Evolutionary conservation across 139 green algal species (phyloP).

Genomic region (Chara braunii): DNA sequence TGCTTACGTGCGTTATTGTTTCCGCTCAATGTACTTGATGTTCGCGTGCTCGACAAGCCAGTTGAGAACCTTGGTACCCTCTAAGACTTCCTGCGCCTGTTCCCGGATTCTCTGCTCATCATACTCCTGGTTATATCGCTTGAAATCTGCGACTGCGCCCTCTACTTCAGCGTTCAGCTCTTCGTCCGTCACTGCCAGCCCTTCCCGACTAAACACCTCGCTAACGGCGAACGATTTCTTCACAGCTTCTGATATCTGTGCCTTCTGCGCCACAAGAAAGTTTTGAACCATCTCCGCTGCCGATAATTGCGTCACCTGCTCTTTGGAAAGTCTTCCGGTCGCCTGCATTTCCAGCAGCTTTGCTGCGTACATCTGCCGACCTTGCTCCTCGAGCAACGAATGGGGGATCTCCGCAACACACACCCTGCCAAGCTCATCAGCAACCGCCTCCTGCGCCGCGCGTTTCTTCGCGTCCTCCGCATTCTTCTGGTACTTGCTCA

Average conservation of each 20-base stretch:
- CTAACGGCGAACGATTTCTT: constrained; percentile 16
- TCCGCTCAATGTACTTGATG: constrained; percentile 7
- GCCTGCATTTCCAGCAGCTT: constrained; percentile 42
- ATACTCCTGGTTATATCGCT: constrained; percentile 22
- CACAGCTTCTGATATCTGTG: constrained; percentile 6
- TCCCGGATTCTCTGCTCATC: constrained; percentile 9
- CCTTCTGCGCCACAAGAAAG: constrained; percentile 7
- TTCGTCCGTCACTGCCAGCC: constrained; percentile 3
- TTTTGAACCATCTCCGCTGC: constrained; percentile 16
- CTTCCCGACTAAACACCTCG: constrained; percentile 24
- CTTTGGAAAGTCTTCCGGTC: constrained; percentile 7
- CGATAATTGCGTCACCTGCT: constrained; percentile 12
- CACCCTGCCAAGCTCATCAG: neutral
- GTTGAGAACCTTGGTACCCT: constrained; percentile 23
- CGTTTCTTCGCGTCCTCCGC: neutral
- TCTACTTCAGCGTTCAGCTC: constrained; percentile 26
- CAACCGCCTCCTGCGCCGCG: neutral
- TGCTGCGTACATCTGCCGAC: constrained; percentile 37
- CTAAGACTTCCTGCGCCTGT: constrained; percentile 13
- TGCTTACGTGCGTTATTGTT: too few species aligned
- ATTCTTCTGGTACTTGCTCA: neutral
- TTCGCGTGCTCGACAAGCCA: constrained; percentile 12
- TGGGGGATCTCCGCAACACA: constrained; percentile 11
- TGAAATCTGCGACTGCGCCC: constrained; percentile 23
- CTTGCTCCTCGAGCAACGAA: constrained; percentile 38